Evolutionary conservation across 768 basidiomycete species (phyloP).

Genomic region (Psilocybe cubensis): DNA sequence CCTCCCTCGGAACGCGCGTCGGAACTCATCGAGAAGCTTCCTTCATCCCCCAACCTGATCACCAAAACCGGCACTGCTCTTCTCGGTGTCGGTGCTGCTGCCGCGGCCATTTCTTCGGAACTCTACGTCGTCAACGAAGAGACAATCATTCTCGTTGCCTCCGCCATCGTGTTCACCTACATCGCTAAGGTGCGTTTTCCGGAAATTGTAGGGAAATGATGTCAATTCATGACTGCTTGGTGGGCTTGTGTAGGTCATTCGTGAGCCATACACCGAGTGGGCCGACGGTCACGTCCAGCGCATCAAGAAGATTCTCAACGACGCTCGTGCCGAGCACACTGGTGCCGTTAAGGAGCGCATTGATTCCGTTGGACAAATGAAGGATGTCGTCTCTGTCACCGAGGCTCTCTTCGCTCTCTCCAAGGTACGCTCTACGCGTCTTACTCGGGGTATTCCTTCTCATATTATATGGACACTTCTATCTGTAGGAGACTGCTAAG

Average conservation of each 20-base stretch:
- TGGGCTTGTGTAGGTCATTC: conserved; percentile 55
- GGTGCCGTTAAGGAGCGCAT: conserved; percentile 94
- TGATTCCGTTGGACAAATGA: conserved; percentile 88
- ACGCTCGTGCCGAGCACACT: conserved; percentile 88
- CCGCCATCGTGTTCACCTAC: conserved; percentile 80
- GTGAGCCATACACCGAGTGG: conserved; percentile 92
- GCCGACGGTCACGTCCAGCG: conserved; percentile 86
- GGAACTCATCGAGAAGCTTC: conserved; percentile 86
- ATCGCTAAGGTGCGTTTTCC: conserved; percentile 69
- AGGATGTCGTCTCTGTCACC: conserved; percentile 93
- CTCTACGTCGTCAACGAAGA: conserved; percentile 98
- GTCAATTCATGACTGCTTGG: conserved; percentile 9
- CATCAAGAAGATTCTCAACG: conserved; percentile 80
- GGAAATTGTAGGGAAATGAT: not conserved
- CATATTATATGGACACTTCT: not conserved
- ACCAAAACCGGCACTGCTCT: conserved; percentile 95
- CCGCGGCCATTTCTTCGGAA: conserved; percentile 95
- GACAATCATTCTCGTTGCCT: conserved; percentile 85
- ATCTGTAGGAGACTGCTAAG: conserved; percentile 85
- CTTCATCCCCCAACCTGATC: conserved; percentile 83
- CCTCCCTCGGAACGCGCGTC: conserved; percentile 86
- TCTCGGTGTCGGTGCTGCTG: conserved; percentile 86
- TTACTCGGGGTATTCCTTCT: not conserved
- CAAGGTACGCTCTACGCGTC: conserved; percentile 57
- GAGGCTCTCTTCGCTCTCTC: conserved; percentile 90